Conservation (phyloP, 108 stramenopile genomes). For the Mayamaea pseudoterrestris region DNA sequence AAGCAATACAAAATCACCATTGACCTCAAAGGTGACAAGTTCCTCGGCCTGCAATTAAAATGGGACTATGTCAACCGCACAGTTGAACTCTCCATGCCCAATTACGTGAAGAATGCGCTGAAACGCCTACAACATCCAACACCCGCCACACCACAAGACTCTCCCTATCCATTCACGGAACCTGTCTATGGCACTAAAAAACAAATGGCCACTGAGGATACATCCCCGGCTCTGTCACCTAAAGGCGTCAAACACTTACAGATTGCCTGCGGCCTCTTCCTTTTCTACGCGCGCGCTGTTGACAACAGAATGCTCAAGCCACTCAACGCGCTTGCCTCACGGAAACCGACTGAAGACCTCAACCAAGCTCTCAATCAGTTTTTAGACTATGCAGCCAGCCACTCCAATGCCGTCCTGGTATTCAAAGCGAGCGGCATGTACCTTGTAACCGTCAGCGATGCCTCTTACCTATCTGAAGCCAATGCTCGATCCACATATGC, state of each 20-base stretch:
- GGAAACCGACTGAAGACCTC: slow-evolving; percentile 8
- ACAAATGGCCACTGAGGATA: slow-evolving; percentile 22
- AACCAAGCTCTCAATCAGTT: slow-evolving; percentile 12
- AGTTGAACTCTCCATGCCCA: slow-evolving; percentile 27
- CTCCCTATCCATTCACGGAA: slow-evolving; percentile 13
- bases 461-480: slow-evolving; percentile 20
- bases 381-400: slow-evolving; percentile 31
- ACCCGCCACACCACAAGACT: slow-evolving; percentile 15
- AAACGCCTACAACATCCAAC: slow-evolving; percentile 17
- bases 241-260: slow-evolving; percentile 15
- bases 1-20: slow-evolving; percentile 8
- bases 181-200: slow-evolving; percentile 14
- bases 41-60: slow-evolving; percentile 10
- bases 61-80: slow-evolving; percentile 30
- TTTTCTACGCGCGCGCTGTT: slow-evolving; percentile 22
- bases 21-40: slow-evolving; percentile 7
- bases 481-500: slow-evolving; percentile 18
- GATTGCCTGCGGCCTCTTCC: slow-evolving; percentile 20
- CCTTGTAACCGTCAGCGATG: slow-evolving; percentile 20
- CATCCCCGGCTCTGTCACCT: slow-evolving; percentile 1
- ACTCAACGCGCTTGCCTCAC: no score
- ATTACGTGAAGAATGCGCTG: slow-evolving; percentile 19
- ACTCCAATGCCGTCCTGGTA: slow-evolving; percentile 23
- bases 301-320: slow-evolving; percentile 24
- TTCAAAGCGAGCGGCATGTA: slow-evolving; percentile 25